phyloP scores from a whole-genome alignment of 306 rosid species.

The Fragaria ananassa region DNA sequence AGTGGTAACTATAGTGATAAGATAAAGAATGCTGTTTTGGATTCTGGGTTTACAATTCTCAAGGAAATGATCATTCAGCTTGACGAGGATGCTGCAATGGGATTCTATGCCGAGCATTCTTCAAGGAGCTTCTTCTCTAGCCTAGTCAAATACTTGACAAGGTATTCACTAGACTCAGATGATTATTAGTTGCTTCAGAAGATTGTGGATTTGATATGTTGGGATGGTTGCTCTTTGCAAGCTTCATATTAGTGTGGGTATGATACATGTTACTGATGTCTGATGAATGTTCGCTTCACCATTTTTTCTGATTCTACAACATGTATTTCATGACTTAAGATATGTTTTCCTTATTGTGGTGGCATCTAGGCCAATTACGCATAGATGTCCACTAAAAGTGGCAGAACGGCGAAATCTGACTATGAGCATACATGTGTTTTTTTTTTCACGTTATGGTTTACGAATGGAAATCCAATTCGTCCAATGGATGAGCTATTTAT shows the following conservation, averaged over 20 bases:
- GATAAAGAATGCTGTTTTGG: slow-evolving; percentile 52
- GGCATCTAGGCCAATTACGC: not conserved
- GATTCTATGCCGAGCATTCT: slow-evolving; percentile 74
- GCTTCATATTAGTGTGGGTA: slow-evolving; percentile 7
- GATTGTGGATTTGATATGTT: not conserved
- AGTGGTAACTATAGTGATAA: slow-evolving; percentile 53
- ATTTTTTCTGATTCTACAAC: not conserved
- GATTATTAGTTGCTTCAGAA: slow-evolving; percentile 10
- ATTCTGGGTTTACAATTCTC: slow-evolving; percentile 56
- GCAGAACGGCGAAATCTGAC: not conserved
- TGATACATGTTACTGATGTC: not conserved
- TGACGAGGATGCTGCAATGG: slow-evolving; percentile 49
- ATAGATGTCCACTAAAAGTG: not conserved
- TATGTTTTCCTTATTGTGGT: not conserved
- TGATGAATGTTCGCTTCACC: not conserved
- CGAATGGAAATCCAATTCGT: not conserved
- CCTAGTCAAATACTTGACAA: slow-evolving; percentile 74
- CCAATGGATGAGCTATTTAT: not conserved
- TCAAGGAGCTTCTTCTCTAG: slow-evolving; percentile 57
- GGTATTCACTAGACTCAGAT: slow-evolving; percentile 44
- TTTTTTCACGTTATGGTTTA: not conserved
- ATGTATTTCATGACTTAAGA: not conserved
- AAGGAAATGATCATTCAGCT: slow-evolving; percentile 52
- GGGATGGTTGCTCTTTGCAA: not conserved
- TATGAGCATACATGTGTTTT: too few species aligned